Percentiles rank a stretch among this genome's conserved stretches.
phyloP scores from a whole-genome alignment of 768 basidiomycete genomes.

The Leucosporidium yakuticum region DNA sequence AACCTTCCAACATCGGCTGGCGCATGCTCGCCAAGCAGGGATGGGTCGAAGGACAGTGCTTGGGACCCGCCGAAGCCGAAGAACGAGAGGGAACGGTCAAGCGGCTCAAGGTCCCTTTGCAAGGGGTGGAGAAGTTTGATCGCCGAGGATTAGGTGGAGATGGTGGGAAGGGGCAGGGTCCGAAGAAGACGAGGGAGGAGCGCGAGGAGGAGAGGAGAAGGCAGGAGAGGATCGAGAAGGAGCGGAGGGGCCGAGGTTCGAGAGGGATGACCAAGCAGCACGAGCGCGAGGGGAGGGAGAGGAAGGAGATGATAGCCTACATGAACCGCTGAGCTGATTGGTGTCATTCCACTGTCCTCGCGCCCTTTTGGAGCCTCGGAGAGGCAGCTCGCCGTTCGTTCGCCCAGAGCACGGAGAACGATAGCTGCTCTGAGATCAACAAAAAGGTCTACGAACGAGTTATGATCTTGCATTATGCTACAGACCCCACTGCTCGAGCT shows the following conservation, averaged over 20 bases:
- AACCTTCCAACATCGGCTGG: constrained; percentile 1
- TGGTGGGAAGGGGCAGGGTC: background rate
- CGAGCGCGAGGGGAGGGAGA: constrained; percentile 9
- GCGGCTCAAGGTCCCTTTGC: constrained; percentile 23
- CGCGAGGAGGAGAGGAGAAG: constrained; percentile 44
- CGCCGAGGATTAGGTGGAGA: constrained; percentile 2
- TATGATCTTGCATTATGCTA: too few relatives aligned
- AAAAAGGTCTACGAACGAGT: too few relatives aligned
- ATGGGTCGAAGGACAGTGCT: constrained; percentile 14
- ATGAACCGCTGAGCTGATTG: constrained; percentile 40
- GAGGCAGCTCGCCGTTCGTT: too few relatives aligned
- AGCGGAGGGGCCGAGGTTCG: constrained; percentile 40
- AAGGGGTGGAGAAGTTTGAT: constrained; percentile 28
- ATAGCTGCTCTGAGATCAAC: too few relatives aligned
- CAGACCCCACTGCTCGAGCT: too few relatives aligned
- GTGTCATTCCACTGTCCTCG: too few relatives aligned
- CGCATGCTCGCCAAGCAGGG: constrained; percentile 15
- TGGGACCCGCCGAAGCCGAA: constrained; percentile 2
- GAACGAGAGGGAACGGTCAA: background rate
- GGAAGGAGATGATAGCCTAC: constrained; percentile 72
- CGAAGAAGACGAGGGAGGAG: background rate
- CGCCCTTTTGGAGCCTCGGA: too few relatives aligned
- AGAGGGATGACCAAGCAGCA: constrained; percentile 3
- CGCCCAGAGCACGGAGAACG: too few relatives aligned
- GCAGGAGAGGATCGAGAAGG: constrained; percentile 65